Percentiles rank a stretch among this genome's conserved stretches.
phyloP scores from a whole-genome alignment of 257 asterid species.

The Penstemon davidsonii region DNA sequence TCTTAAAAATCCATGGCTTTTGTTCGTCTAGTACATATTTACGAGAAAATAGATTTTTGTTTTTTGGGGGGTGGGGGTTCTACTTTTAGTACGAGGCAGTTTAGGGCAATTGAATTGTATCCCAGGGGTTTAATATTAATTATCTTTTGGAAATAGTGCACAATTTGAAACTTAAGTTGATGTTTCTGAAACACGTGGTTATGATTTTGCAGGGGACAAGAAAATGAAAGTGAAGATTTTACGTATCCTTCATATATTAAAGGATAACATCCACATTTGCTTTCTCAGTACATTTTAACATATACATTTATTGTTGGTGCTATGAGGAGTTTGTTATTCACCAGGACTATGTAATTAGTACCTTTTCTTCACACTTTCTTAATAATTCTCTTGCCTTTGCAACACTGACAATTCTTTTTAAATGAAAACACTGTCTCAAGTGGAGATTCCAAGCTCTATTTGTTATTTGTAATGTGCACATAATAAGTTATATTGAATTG shows the following conservation, averaged over 20 bases:
- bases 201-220: constrained; percentile 48
- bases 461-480: neutral
- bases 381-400: neutral
- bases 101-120: neutral
- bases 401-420: neutral
- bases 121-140: neutral
- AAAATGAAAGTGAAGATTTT: constrained; percentile 81
- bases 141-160: no score
- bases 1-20: neutral
- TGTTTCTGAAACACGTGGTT: constrained; percentile 13
- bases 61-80: neutral
- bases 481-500: neutral
- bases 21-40: neutral
- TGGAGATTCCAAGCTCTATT: constrained; percentile 1
- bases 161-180: neutral
- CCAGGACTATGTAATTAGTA: neutral
- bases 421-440: neutral
- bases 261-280: neutral
- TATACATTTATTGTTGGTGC: neutral
- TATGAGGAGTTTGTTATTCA: neutral
- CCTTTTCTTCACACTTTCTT: neutral
- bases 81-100: neutral
- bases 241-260: constrained; percentile 56
- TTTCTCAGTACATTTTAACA: neutral
- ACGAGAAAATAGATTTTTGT: neutral